Evolutionary conservation across 805 yeast species (phyloP), one percentile per base, ranked within the genome.

Genomic region (Brettanomyces bruxellensis): DNA sequence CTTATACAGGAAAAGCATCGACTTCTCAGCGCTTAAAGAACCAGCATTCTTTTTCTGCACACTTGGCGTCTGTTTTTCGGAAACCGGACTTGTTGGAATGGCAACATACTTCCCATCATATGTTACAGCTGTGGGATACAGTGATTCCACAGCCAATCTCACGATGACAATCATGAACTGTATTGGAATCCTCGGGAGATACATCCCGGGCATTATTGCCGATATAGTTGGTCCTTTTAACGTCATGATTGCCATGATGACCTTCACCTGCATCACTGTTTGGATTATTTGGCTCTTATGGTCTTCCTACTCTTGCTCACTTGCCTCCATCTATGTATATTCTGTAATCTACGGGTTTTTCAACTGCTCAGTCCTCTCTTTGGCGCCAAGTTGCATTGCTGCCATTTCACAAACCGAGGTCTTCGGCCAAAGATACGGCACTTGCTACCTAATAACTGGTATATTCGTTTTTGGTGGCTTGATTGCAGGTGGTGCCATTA

Each of bases 391-490:
- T 6, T 79, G 86, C 47, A 67, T 78, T 34, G 73, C 81, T 0
- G 71, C 73, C 39, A 73, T 82, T 18, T 73, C 81, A 14, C 73
- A 73, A 5, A 78, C 79, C 0, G 67, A 70, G 48, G 76, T 79
- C 45, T 83, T 82, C 57, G 89, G 88, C 11, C 77, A 75, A 50
- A 63, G 82, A 23, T 83, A 78, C 52, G 87, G 87, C 0, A 72
- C 86, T 13, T 67, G 76, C 56, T 80, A 75, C 58, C 34, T 50
- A 23, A 71, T 76, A 6, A 57, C 65, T 12, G 62, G 68, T n/a
- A 7, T 52, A 14, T 32, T 46, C 38, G 40, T 52, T 4, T 55
- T 75, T 6, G 66, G 67, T 12, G 65, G 68, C 12, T 59, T 73
- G 24, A 74, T 78, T 11, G 57, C 66, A 14, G 68, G 71, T 12